Base-by-base conservation (phyloP, 2,329 filamentous ascomycete species). In the Didymella glomerata region DNA sequence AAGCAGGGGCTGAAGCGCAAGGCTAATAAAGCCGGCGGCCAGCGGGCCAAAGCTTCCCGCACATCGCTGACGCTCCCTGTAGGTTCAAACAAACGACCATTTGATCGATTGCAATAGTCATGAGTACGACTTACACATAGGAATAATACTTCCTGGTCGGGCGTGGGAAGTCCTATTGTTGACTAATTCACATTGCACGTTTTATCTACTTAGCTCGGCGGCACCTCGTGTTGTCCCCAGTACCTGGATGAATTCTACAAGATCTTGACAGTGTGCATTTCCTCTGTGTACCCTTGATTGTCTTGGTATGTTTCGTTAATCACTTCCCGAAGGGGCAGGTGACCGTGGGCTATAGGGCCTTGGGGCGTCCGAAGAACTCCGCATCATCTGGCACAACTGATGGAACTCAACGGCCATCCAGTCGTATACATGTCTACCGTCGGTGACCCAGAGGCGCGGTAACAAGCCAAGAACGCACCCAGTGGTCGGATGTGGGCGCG, bases 341-440 rank as follows among this genome's bases (percentile, higher is more conserved):
- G 46, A 24, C 16, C n/a, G 30, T 27, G 14, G n/a, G 47, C 34
- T 34, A 40, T 27, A 22, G 30, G 45, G 27, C 22, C 7, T 25
- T n/a, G 18, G 25, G 48, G 44, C 27, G 45, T 51, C 50, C 56
- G 56, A 59, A 59, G 50, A 59, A 54, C 40, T 59, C 56, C 56
- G 56, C n/a, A 10, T 18, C 41, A 42, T 40, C 41, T 38, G 25
- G 16, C 11, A 42, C 32, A n/a, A 20, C 24, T 24, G 18, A 30
- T 40, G 28, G 27, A 5, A n/a, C 42, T 46, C 20, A 54, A 42
- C 30, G 45, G 27, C 22, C 18, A n/a, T 30, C 50, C 40, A 42
- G 25, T 28, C 18, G 50, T 22, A 24, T 32, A 48, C 18, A 11
- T 18, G 6, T 16, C 18, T 40, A 36, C 38, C 22, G 25, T 48